Evolutionary conservation across 2,329 filamentous ascomycete species (phyloP), one percentile per base, ranked within the genome.

Genomic region (Septoria linicola): DNA sequence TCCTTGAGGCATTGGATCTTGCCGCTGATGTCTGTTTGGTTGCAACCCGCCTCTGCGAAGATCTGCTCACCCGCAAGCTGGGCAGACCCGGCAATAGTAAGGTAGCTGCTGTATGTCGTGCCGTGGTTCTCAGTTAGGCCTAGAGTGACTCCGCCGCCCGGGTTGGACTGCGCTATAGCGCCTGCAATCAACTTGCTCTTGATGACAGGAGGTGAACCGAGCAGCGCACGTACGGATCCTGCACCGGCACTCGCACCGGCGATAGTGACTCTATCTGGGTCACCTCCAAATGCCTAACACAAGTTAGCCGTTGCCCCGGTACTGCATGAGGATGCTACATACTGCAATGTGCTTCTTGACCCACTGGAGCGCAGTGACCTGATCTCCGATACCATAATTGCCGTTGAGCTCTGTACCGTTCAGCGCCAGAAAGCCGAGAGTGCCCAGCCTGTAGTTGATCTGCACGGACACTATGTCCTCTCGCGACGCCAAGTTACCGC

Each of bases 381-480:
- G 77, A 52, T 81, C 78, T 5, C 68, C 72, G 41, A 80, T 73
- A 2, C 77, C 77, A 55, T 71, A 79, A 55, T 80, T 80, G 0
- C 77, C 80, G 30, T 77, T 80, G 41, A 77, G 73, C 4, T 72
- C 65, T 2, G 80, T 81, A 35, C 80, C 76, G 3, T 76, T 72
- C 6, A 82, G 70, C 0, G 80, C 80, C 0, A 84, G 67, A 59
- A 82, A 84, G 0, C 81, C 81, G 0, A 84, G 70, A 0, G 78
- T 81, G 0, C 72, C 74, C 3, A 83, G 67, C 7, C 82, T 77
- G 64, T 84, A 84, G 67, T 84, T 83, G 68, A 83, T 79, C 6
- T 68, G 67, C 3, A 84, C 81, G 2, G 81, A 73, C 0, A 84
- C 78, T 14, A 83, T 73, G 54, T 83, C 80, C 17, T 80, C 80